Percentiles rank a stretch among this genome's conserved stretches.
phyloP scores from a whole-genome alignment of 176 grass and related monocot genomes.

The Triticum timopheevii region DNA sequence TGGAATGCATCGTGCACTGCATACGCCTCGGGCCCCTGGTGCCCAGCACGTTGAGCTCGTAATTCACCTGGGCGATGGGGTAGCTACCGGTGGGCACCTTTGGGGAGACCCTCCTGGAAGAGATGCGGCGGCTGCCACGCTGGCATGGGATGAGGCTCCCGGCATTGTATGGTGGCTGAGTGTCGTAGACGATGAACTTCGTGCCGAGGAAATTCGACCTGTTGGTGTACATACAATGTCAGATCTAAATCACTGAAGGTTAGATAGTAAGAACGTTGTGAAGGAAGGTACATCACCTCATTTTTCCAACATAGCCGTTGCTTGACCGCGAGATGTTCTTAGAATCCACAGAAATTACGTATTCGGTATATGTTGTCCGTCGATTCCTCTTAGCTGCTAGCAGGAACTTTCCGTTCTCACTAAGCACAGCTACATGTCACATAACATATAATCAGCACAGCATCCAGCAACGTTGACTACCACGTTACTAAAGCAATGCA shows the following conservation, averaged over 20 bases:
- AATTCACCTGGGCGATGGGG: constrained; percentile 63
- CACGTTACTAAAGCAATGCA: neutral
- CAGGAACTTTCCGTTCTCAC: constrained; percentile 76
- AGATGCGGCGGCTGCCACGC: constrained; percentile 33
- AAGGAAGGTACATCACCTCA: constrained; percentile 55
- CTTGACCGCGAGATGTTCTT: constrained; percentile 79
- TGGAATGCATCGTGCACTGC: constrained; percentile 83
- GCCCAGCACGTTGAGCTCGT: constrained; percentile 80
- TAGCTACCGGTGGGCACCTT: constrained; percentile 72
- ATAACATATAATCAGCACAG: constrained; percentile 13
- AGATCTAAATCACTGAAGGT: constrained; percentile 19
- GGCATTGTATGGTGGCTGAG: constrained; percentile 52
- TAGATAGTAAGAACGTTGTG: constrained; percentile 10
- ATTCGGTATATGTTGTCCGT: constrained; percentile 72
- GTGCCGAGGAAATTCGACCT: constrained; percentile 94
- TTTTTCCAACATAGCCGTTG: constrained; percentile 77
- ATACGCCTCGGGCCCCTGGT: constrained; percentile 76
- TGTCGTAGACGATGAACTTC: constrained; percentile 73
- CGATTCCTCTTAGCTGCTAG: constrained; percentile 85
- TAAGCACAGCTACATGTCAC: constrained; percentile 67
- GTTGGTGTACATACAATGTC: constrained; percentile 31
- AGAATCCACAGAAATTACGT: constrained; percentile 78
- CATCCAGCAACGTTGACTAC: constrained; percentile 4
- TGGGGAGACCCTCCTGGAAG: constrained; percentile 80
- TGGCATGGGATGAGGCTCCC: constrained; percentile 36